Evolutionary conservation across 768 basidiomycete species (phyloP).

Genomic region (Infundibulicybe gibba): DNA sequence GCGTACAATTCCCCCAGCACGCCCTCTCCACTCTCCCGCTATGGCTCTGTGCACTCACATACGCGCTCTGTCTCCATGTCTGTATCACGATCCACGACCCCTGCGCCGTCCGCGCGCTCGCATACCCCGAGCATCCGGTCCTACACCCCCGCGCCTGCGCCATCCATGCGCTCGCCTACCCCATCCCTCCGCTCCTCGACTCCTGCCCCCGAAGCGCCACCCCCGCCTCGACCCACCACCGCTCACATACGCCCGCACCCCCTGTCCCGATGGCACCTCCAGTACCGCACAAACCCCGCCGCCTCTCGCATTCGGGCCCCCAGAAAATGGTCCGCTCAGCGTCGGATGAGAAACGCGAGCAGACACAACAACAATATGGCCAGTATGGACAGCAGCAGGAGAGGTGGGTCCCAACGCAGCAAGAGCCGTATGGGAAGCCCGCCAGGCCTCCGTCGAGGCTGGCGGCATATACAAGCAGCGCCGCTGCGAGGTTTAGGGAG

Average conservation of each 20-base stretch:
- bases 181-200: conserved; percentile 26
- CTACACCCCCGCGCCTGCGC: conserved; percentile 40
- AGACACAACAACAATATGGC: conserved; percentile 30
- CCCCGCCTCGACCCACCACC: conserved; percentile 22
- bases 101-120: conserved; percentile 34
- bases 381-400: conserved; percentile 3
- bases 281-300: conserved; percentile 41
- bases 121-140: conserved; percentile 24
- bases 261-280: conserved; percentile 10
- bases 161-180: conserved; percentile 25
- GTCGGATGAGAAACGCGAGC: conserved; percentile 75
- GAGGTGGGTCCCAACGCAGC: background rate
- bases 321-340: conserved; percentile 57
- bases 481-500: conserved; percentile 10
- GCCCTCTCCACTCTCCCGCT: conserved; percentile 47
- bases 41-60: conserved; percentile 39
- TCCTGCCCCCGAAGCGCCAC: conserved; percentile 24
- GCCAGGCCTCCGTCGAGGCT: conserved; percentile 24
- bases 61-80: conserved; percentile 53
- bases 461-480: conserved; percentile 16
- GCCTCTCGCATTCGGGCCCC: conserved; percentile 49
- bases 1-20: conserved; percentile 27
- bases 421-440: conserved; percentile 10
- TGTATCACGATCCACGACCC: conserved; percentile 43
- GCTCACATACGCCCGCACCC: conserved; percentile 21